Base-by-base conservation (phyloP, 106 monocot species). In the Xerophyta viscosa region DNA sequence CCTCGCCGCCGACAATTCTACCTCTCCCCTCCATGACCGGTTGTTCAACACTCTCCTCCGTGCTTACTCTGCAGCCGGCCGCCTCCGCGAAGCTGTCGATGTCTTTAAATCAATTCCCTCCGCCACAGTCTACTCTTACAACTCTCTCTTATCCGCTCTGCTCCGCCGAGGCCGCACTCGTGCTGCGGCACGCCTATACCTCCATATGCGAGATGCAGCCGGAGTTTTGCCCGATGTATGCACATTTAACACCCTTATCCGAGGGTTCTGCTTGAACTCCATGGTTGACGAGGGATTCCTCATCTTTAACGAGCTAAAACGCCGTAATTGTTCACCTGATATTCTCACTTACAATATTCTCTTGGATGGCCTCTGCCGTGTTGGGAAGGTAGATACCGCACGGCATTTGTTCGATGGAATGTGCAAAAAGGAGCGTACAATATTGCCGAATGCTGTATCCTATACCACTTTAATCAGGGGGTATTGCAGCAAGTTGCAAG, bases 201-300 rank as follows among this genome's bases (percentile, higher is more conserved):
- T 52, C 44, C 71, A 66, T 27, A 77, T 98, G 81, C 46, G 67
- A 44, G 51, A 51, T 2, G n/a, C n/a, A n/a, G 8, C 55, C 20
- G 12, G 27, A 17, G 50, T 86, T 11, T 3, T 29, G 4, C 81
- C 88, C 0, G 90, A 98, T 22, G 47, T 54, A 29, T 74, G 77
- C 63, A 90, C 86, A n/a, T 81, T 86, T 58, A 98, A 90, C 60
- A 86, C 78, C 36, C 68, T 90, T 45, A 69, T 98, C 48, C 67
- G 79, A 0, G 98, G 98, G 15, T 65, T 86, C 63, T 90, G 82
- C 60, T 43, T 73, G 29, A 86, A 76, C 25, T 42, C 76, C 23
- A 46, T 50, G 67, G 54, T 79, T 0, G 39, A 52, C 2, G 77
- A 82, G 13, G 79, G 66, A 1, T 79, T 90, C 63, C 46, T 48